Evolutionary conservation across 2,329 filamentous ascomycete genomes (phyloP).

Genomic region (Aureobasidium leucospermi): DNA sequence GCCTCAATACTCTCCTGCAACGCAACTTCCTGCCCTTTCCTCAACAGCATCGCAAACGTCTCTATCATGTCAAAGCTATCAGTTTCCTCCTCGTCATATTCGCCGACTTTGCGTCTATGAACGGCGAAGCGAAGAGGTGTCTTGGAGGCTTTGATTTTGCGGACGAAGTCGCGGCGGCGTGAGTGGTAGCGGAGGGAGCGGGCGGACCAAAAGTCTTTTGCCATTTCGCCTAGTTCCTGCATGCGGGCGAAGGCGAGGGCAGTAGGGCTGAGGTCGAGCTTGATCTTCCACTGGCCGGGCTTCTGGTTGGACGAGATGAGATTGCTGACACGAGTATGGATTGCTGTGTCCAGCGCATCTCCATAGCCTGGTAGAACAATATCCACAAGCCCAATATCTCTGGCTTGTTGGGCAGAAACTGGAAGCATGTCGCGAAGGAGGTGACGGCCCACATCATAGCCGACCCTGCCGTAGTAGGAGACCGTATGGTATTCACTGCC

Average conservation of each 20-base stretch:
- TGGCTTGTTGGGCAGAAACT: conserved; percentile 33
- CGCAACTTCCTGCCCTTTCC: background rate
- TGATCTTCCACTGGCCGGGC: conserved; percentile 29
- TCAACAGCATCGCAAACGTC: background rate
- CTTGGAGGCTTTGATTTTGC: conserved; percentile 31
- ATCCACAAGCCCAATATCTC: conserved; percentile 33
- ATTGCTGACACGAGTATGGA: conserved; percentile 29
- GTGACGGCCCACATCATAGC: conserved; percentile 24
- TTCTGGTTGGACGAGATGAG: conserved; percentile 23
- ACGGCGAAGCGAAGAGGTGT: conserved; percentile 36
- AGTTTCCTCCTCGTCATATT: conserved; percentile 31
- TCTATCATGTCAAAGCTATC: conserved; percentile 31
- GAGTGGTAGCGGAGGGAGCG: conserved; percentile 32
- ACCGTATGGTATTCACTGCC: conserved; percentile 39
- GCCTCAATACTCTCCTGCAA: background rate
- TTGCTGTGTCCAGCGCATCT: conserved; percentile 28
- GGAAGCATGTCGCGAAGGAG: conserved; percentile 34
- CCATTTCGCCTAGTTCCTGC: conserved; percentile 35
- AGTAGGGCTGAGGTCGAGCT: conserved; percentile 27
- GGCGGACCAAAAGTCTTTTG: conserved; percentile 37
- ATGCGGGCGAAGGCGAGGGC: conserved; percentile 30
- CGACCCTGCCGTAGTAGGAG: conserved; percentile 34
- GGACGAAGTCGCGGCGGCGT: conserved; percentile 34
- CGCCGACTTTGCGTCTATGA: conserved; percentile 25
- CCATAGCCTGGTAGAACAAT: conserved; percentile 32